phyloP scores from a whole-genome alignment of 306 rosid genomes.

The Carpinus viminea region DNA sequence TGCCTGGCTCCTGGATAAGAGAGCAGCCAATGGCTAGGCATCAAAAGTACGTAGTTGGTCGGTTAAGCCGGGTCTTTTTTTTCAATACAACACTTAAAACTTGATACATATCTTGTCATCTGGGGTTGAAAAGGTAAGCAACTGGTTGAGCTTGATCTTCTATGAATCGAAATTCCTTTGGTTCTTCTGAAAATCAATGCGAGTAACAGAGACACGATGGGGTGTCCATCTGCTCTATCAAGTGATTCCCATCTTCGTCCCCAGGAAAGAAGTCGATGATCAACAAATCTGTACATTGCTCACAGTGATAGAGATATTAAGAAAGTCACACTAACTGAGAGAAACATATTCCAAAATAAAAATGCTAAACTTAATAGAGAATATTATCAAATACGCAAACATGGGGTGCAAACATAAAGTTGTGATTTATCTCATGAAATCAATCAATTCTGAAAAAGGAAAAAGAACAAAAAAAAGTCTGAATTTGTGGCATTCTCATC shows the following conservation, averaged over 20 bases:
- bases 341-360: not conserved
- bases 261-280: constrained; percentile 35
- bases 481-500: no score
- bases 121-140: constrained; percentile 26
- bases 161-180: constrained; percentile 18
- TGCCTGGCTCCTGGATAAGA: constrained; percentile 26
- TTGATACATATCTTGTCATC: constrained; percentile 18
- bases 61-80: not conserved
- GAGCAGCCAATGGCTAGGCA: constrained; percentile 36
- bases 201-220: constrained; percentile 36
- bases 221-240: constrained; percentile 31
- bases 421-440: not conserved
- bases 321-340: not conserved
- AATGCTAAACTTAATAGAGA: not conserved
- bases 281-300: constrained; percentile 34
- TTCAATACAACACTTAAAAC: constrained; percentile 25
- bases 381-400: not conserved
- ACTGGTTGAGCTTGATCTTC: constrained; percentile 28
- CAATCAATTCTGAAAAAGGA: not conserved
- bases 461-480: no score
- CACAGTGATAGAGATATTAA: constrained; percentile 22
- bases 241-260: constrained; percentile 44
- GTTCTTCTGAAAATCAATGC: constrained; percentile 35
- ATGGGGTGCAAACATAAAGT: not conserved
- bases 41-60: constrained; percentile 29